These are phyloP conservation scores for Botrytis cinerea DNA, from an alignment of 2,329 filamentous ascomycete genomes.

Conservation along the genomic window DNA sequence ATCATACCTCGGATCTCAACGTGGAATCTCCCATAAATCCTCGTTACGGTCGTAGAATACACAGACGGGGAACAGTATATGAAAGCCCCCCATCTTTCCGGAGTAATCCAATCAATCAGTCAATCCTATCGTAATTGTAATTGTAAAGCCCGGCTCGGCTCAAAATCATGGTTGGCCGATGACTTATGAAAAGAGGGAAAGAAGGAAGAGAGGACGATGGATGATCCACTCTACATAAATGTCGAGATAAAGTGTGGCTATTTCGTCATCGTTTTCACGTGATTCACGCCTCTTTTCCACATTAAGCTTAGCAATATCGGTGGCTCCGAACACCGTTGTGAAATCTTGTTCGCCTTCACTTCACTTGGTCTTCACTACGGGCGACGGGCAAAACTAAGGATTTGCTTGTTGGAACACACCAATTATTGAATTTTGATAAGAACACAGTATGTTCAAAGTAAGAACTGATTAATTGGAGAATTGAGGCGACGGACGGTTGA, in stretches of 20 bases:
- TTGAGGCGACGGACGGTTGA: not conserved
- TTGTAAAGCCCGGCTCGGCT: not conserved
- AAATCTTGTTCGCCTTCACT: conserved; percentile 1
- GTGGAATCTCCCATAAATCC: not conserved
- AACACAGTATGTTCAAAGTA: not conserved
- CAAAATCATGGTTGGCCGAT: not conserved
- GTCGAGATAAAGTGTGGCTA: conserved; percentile 11
- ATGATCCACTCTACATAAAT: not conserved
- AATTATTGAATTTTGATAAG: not conserved
- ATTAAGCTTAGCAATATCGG: conserved; percentile 7
- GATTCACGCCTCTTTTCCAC: not conserved
- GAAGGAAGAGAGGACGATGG: not conserved
- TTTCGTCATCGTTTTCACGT: not conserved
- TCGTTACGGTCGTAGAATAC: not conserved
- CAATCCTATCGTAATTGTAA: not conserved
- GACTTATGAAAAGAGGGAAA: not conserved
- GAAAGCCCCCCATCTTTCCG: not conserved
- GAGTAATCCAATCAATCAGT: not conserved
- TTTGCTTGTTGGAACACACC: not conserved
- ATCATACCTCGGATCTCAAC: not conserved
- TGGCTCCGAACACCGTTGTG: not conserved
- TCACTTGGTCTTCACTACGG: not conserved
- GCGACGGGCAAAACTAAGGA: not conserved
- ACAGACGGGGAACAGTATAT: not conserved
- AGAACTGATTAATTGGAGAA: not conserved